A percentile compares a stretch with the other conserved stretches of the same genome.
Evolutionary conservation across 1,284 basidiomycete genomes (phyloP).

Genomic region (Puccinia sorghi): DNA sequence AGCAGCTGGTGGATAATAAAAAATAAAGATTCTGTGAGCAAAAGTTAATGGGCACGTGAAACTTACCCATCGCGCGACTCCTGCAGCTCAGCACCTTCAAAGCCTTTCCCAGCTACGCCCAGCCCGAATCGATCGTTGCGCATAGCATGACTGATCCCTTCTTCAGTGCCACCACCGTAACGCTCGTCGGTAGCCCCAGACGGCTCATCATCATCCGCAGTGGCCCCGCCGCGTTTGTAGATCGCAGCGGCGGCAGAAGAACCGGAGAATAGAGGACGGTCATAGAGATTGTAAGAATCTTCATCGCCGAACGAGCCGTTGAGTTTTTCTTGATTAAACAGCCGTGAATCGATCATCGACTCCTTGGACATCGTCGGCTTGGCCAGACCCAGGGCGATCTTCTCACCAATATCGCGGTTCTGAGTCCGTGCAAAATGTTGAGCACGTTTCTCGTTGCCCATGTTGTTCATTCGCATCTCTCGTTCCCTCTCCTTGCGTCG

Average conservation of each 20-base stretch:
- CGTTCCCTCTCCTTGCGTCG: conserved; percentile 91
- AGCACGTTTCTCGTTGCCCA: conserved; percentile 94
- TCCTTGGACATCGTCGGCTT: conserved; percentile 95
- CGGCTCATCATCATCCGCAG: conserved; percentile 68
- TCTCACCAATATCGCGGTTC: conserved; percentile 98
- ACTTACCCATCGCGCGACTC: conserved; percentile 64
- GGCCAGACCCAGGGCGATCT: conserved; percentile 93
- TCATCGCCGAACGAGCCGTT: conserved; percentile 81
- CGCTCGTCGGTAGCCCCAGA: conserved; percentile 65
- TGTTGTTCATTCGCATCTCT: conserved; percentile 98
- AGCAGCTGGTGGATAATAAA: neutral
- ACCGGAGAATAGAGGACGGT: conserved; percentile 91
- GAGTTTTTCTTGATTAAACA: conserved; percentile 94
- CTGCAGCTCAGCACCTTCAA: conserved; percentile 81
- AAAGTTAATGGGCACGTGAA: neutral
- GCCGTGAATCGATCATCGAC: conserved; percentile 89
- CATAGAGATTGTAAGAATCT: conserved; percentile 89
- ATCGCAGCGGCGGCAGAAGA: conserved; percentile 94
- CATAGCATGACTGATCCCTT: conserved; percentile 83
- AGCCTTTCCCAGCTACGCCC: conserved; percentile 75
- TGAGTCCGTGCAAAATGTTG: conserved; percentile 92
- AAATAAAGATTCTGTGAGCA: neutral
- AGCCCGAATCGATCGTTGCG: conserved; percentile 91
- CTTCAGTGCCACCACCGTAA: conserved; percentile 90
- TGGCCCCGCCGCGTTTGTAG: conserved; percentile 78